Conservation (phyloP, 345 rosid species). For the Bretschneidera sinensis region DNA sequence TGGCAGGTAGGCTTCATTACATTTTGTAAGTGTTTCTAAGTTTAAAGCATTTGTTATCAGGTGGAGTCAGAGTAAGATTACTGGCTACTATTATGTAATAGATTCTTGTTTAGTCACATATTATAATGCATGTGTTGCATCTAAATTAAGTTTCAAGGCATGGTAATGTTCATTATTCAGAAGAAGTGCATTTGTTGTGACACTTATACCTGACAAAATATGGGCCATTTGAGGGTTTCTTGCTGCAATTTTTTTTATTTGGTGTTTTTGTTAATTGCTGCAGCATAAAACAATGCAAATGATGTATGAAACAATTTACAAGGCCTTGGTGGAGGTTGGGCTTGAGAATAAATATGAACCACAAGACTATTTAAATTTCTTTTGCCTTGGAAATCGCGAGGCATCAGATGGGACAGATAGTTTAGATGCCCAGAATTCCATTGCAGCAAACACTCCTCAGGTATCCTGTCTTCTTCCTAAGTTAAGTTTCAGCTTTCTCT, state of each 20-base stretch:
- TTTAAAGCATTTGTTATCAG: too few species aligned
- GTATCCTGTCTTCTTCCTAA: conserved; percentile 23
- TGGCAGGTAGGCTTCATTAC: conserved; percentile 67
- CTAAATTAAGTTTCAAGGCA: too few species aligned
- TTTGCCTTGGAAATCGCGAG: conserved; percentile 93
- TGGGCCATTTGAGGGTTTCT: too few species aligned
- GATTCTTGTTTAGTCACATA: too few species aligned
- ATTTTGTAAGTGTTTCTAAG: neutral
- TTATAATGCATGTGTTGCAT: neutral
- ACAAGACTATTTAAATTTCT: conserved; percentile 87
- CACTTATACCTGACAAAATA: too few species aligned
- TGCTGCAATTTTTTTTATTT: neutral
- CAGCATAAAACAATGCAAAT: conserved; percentile 93
- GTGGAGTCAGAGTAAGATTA: too few species aligned
- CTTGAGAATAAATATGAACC: conserved; percentile 69
- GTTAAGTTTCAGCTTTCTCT: neutral
- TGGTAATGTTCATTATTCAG: neutral
- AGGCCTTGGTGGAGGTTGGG: conserved; percentile 77
- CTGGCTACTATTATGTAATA: too few species aligned
- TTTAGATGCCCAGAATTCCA: conserved; percentile 21
- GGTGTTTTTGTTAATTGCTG: conserved; percentile 17
- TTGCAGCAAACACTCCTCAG: conserved; percentile 41
- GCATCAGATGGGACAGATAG: conserved; percentile 33
- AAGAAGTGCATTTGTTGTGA: too few species aligned
- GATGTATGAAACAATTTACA: conserved; percentile 81